Evolutionary conservation across 2,329 filamentous ascomycete species (phyloP), one percentile per base, ranked within the genome.

Genomic region (Hypoxylon sp.): DNA sequence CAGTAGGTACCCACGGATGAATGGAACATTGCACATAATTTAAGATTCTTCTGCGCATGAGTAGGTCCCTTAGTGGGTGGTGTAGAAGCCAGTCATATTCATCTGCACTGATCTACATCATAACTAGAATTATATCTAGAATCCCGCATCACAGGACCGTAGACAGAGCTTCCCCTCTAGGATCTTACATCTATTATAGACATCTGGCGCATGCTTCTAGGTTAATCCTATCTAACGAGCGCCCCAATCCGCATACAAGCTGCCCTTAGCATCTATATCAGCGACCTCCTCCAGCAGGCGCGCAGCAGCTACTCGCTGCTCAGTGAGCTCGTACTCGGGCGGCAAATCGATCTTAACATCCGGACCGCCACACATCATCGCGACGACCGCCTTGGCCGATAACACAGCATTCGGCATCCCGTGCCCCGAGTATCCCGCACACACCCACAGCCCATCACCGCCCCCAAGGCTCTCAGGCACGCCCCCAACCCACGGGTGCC

Each of bases 391-490:
- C 64, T 89, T 86, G 1, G 86, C 92, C 72, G 87, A 89, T 43
- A 93, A 80, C 68, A 89, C 89, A 14, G 90, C 88, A 72, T 90
- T 89, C 19, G 91, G 91, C 91, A 94, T 93, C 0, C 92, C 92
- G 77, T 94, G 92, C 0, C 89, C 90, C 4, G 90, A 91, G 74
- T 91, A 93, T 2, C 89, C 91, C 2, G 85, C 90, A 67, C 85
- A 86, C 11, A 93, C 69, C 81, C 84, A 93, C 59, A 93, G 70
- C 0, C 89, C 89, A 2, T 83, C 76, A 17, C 79, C 81, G n/a
- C 84, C 87, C 4, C 85, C 79, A 23, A 85, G 70, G 5, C 76
- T 73, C 36, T 79, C 79, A 0, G 89, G 89, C n/a, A 94, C 86
- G 9, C 80, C 79, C 0, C 92, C 92, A 1, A 94, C 89, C 89